Evolutionary conservation across 2,329 filamentous ascomycete species (phyloP).

Genomic region (Talaromyces sp.): DNA sequence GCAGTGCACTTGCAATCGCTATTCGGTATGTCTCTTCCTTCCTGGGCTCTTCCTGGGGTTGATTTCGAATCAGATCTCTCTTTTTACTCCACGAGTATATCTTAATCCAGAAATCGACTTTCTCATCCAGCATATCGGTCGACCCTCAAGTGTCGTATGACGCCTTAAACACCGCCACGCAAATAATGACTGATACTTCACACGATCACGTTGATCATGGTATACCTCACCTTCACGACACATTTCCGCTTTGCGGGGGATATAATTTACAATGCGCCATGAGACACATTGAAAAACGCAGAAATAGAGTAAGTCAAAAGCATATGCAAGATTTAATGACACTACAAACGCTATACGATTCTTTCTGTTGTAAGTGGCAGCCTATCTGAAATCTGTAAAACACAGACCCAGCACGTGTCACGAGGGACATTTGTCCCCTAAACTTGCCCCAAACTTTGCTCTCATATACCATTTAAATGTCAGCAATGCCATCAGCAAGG

Average conservation of each 20-base stretch:
- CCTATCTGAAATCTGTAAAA: not conserved
- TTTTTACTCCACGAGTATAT: conserved; percentile 1
- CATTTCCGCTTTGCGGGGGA: not conserved
- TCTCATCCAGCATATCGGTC: not conserved
- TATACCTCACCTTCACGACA: not conserved
- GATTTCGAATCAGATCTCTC: not conserved
- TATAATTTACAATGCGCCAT: conserved; percentile 2
- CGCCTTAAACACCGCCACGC: not conserved
- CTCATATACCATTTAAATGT: not conserved
- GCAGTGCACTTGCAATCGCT: not conserved
- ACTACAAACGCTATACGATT: not conserved
- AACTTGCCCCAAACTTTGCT: not conserved
- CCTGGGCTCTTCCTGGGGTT: not conserved
- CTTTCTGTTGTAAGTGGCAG: not conserved
- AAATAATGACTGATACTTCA: conserved; percentile 2
- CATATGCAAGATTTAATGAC: not conserved
- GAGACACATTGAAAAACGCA: not conserved
- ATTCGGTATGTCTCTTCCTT: not conserved
- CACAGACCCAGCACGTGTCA: not conserved
- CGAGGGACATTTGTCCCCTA: not conserved
- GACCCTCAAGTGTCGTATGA: not conserved
- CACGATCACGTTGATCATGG: not conserved
- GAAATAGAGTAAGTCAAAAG: not conserved
- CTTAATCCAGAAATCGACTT: not conserved
- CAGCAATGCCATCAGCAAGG: not conserved